Evolutionary conservation across 768 basidiomycete species (phyloP).

Genomic region (Mycena leptocephala): DNA sequence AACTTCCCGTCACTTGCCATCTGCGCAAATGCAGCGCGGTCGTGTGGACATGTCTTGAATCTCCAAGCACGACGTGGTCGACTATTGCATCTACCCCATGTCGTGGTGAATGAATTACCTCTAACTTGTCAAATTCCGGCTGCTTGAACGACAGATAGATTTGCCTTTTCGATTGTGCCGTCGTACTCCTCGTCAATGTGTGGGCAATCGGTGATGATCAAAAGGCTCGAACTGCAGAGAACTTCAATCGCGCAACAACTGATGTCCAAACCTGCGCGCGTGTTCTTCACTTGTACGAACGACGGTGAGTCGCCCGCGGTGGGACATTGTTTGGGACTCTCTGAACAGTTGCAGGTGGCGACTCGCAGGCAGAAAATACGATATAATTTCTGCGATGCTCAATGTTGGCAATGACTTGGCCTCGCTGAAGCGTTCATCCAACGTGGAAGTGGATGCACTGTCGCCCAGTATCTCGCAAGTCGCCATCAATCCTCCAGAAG

Average conservation of each 20-base stretch:
- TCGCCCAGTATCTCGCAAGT: neutral
- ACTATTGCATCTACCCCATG: neutral
- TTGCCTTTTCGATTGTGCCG: conserved; percentile 52
- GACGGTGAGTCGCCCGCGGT: neutral
- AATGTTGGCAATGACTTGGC: neutral
- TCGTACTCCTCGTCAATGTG: conserved; percentile 60
- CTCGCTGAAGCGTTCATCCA: neutral
- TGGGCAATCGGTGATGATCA: conserved; percentile 52
- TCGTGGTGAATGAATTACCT: conserved; percentile 21
- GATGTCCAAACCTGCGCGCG: conserved; percentile 59
- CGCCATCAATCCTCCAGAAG: neutral
- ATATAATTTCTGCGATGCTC: conserved; percentile 14
- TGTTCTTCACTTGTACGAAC: conserved; percentile 31
- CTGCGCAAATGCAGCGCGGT: conserved; percentile 29
- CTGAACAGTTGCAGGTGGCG: neutral
- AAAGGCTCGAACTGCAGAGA: conserved; percentile 27
- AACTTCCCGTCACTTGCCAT: conserved; percentile 25
- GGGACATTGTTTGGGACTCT: neutral
- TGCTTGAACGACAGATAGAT: conserved; percentile 17
- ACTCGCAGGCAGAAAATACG: conserved; percentile 4
- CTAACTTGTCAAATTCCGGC: neutral
- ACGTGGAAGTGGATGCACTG: neutral
- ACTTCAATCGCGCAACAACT: conserved; percentile 49
- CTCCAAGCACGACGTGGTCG: conserved; percentile 49
- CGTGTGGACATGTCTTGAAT: conserved; percentile 36